A percentile compares a stretch with the other conserved stretches of the same genome.
These are phyloP conservation scores for Leccinum longicurvipes DNA, from an alignment of 768 basidiomycete species.

Conservation along the genomic window DNA sequence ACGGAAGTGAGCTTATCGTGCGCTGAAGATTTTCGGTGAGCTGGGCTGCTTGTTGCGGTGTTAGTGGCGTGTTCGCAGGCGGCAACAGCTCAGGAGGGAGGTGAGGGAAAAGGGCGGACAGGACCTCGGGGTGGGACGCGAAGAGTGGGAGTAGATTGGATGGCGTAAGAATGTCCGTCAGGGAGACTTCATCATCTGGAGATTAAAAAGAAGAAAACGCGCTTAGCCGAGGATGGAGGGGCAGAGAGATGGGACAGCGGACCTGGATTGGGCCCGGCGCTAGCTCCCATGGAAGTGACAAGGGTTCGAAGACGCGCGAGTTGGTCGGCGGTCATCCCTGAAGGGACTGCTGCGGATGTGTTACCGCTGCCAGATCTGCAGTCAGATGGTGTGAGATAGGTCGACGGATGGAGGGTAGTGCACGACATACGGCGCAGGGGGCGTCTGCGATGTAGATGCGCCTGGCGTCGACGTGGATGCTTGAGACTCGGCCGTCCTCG, in stretches of 20 bases:
- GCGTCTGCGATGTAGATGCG: slow-evolving; percentile 33
- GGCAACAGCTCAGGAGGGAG: slow-evolving; percentile 73
- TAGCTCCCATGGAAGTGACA: slow-evolving; percentile 43
- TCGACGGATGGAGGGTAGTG: neutral
- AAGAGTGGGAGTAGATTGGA: slow-evolving; percentile 72
- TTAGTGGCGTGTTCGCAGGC: slow-evolving; percentile 49
- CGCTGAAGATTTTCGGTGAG: slow-evolving; percentile 59
- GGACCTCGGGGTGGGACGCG: slow-evolving; percentile 61
- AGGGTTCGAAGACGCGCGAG: slow-evolving; percentile 59
- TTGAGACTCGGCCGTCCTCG: slow-evolving; percentile 36
- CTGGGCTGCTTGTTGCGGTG: slow-evolving; percentile 21
- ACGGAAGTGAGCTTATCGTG: slow-evolving; percentile 80
- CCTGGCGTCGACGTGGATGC: slow-evolving; percentile 44
- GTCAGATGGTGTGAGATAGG: neutral
- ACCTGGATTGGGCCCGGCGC: slow-evolving; percentile 19
- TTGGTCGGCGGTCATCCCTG: slow-evolving; percentile 54
- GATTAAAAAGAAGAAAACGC: slow-evolving; percentile 3
- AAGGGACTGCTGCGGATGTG: slow-evolving; percentile 3
- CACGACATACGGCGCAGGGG: slow-evolving; percentile 25
- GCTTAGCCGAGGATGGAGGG: neutral
- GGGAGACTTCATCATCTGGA: slow-evolving; percentile 49
- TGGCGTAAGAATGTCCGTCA: slow-evolving; percentile 75
- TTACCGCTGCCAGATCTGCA: slow-evolving; percentile 12
- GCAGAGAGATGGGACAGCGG: neutral
- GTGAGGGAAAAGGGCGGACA: slow-evolving; percentile 71